phyloP scores from a whole-genome alignment of 495 filamentous ascomycete genomes.

The Podospora bellae-mahoneyi region DNA sequence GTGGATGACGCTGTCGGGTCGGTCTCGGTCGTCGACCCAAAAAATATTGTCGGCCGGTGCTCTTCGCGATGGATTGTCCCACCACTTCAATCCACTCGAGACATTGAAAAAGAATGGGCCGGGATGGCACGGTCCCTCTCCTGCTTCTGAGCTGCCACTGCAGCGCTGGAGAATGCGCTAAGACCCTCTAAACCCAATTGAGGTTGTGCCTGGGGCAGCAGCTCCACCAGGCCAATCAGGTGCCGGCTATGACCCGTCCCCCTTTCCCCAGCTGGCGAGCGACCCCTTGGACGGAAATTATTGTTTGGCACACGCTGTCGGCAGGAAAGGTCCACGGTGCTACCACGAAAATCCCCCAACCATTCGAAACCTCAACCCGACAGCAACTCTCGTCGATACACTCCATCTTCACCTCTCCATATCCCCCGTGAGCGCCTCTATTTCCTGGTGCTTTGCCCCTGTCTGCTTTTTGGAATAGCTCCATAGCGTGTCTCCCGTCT shows the following conservation, averaged over 20 bases:
- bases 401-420: slow-evolving; percentile 20
- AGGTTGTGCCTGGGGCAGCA: slow-evolving; percentile 34
- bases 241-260: slow-evolving; percentile 34
- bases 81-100: slow-evolving; percentile 7
- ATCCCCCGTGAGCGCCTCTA: slow-evolving; percentile 16
- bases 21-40: slow-evolving; percentile 9
- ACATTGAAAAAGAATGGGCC: slow-evolving; percentile 14
- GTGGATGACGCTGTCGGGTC: slow-evolving; percentile 17
- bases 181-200: slow-evolving; percentile 23
- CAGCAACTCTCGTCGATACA: slow-evolving; percentile 24
- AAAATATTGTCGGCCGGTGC: slow-evolving; percentile 30
- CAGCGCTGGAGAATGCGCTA: slow-evolving; percentile 2
- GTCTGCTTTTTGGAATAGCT: slow-evolving; percentile 47
- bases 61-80: slow-evolving; percentile 22
- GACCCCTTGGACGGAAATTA: slow-evolving; percentile 48
- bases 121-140: slow-evolving; percentile 33
- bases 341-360: slow-evolving; percentile 32
- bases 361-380: slow-evolving; percentile 18
- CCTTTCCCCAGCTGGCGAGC: slow-evolving; percentile 39
- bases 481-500: background rate
- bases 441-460: background rate
- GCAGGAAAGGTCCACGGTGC: slow-evolving; percentile 30
- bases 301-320: slow-evolving; percentile 42
- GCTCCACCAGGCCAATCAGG: slow-evolving; percentile 40
- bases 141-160: slow-evolving; percentile 16